Evolutionary conservation across 495 filamentous ascomycete species (phyloP).

Genomic region (Daldinia decipiens): DNA sequence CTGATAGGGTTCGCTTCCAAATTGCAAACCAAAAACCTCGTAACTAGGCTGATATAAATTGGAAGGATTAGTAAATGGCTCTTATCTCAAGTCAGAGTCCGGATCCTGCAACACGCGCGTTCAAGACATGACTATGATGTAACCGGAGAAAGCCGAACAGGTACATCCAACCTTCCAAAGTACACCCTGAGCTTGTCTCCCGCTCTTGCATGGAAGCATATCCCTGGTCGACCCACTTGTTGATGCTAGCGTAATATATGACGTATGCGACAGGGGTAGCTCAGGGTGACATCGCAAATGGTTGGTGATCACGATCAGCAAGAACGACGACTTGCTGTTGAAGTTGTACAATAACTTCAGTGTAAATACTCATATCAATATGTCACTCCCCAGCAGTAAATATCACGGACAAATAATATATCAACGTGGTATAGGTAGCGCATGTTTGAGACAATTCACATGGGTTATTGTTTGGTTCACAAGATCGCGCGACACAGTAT

Average conservation of each 20-base stretch:
- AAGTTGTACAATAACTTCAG: not conserved
- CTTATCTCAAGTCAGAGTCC: slow-evolving; percentile 13
- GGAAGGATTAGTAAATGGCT: slow-evolving; percentile 12
- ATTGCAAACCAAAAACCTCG: slow-evolving; percentile 17
- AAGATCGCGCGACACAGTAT: not conserved
- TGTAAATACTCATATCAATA: too few relatives aligned
- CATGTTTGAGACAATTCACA: not conserved
- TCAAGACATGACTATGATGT: slow-evolving; percentile 39
- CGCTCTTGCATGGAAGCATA: slow-evolving; percentile 6
- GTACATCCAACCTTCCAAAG: slow-evolving; percentile 8
- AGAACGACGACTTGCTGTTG: slow-evolving; percentile 15
- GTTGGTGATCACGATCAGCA: slow-evolving; percentile 28
- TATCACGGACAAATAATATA: not conserved
- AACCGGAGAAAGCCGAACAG: slow-evolving; percentile 25
- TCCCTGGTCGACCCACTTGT: slow-evolving; percentile 10
- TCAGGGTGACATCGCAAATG: slow-evolving; percentile 15
- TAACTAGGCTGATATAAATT: slow-evolving; percentile 24
- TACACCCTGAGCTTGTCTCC: slow-evolving; percentile 1
- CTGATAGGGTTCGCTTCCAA: slow-evolving; percentile 21
- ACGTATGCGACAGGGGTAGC: slow-evolving; percentile 33
- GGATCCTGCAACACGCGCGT: slow-evolving; percentile 28
- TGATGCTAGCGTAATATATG: slow-evolving; percentile 7
- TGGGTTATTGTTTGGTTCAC: not conserved
- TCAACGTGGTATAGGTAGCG: not conserved
- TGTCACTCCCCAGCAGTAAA: too few relatives aligned